Percentiles rank a stretch among this genome's conserved stretches.
These are phyloP conservation scores for Talaromyces sp. DNA, from an alignment of 2,329 filamentous ascomycete species.

Conservation along the genomic window DNA sequence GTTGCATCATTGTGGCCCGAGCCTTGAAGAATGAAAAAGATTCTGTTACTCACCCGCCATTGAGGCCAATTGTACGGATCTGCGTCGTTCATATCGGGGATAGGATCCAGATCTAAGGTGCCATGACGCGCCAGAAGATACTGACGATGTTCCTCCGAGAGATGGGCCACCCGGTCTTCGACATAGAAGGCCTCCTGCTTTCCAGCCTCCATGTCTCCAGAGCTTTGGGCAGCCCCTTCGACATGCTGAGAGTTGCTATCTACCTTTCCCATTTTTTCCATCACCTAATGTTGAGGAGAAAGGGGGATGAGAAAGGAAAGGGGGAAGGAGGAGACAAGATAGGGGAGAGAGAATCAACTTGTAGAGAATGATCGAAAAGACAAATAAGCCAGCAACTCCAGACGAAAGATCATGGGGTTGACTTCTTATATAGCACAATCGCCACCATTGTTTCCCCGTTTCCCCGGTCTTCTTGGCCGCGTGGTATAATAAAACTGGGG, in stretches of 20 bases:
- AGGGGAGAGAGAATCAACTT: too few species aligned
- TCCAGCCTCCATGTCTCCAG: slow-evolving; percentile 13
- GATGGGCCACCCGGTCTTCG: slow-evolving; percentile 21
- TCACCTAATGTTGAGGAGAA: background rate
- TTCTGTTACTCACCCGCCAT: slow-evolving; percentile 53
- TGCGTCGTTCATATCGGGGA: slow-evolving; percentile 53
- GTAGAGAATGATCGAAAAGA: background rate
- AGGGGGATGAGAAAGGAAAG: background rate
- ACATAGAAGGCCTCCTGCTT: slow-evolving; percentile 19
- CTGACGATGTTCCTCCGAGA: slow-evolving; percentile 37
- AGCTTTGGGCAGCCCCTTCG: slow-evolving; percentile 7
- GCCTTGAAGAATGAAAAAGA: too few species aligned
- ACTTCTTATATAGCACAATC: background rate
- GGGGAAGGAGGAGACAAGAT: background rate
- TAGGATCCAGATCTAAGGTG: slow-evolving; percentile 57
- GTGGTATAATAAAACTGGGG: too few species aligned
- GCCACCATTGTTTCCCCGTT: too few species aligned
- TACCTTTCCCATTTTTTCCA: slow-evolving; percentile 15
- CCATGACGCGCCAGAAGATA: slow-evolving; percentile 58
- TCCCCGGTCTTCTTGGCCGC: too few species aligned
- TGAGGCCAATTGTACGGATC: slow-evolving; percentile 61
- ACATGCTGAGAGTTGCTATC: slow-evolving; percentile 16
- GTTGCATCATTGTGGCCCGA: too few species aligned
- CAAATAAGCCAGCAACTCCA: background rate
- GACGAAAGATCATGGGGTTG: background rate